phyloP scores from a whole-genome alignment of 345 rosid genomes.

The Citrus trifoliata region DNA sequence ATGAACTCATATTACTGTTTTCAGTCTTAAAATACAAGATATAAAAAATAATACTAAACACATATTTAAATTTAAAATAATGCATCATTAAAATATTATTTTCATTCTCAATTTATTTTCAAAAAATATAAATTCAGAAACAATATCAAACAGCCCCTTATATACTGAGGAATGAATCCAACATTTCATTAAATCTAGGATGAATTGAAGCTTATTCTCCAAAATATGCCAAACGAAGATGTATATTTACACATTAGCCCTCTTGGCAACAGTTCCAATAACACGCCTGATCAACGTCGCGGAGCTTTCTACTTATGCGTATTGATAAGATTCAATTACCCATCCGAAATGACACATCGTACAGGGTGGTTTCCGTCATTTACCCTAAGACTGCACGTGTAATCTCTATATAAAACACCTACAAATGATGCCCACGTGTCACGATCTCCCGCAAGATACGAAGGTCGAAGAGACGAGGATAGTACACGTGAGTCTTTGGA shows the following conservation, averaged over 20 bases:
- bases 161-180: too few species aligned
- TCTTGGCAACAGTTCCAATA: neutral
- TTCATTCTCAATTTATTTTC: too few species aligned
- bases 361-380: neutral
- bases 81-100: too few species aligned
- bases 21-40: rapidly evolving
- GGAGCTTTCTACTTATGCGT: neutral
- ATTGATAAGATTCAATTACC: neutral
- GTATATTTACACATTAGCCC: neutral
- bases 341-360: neutral
- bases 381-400: neutral
- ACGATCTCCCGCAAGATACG: neutral
- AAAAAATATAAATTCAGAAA: too few species aligned
- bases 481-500: neutral
- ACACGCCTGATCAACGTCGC: too few species aligned
- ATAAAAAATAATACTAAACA: too few species aligned
- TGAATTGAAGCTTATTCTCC: too few species aligned
- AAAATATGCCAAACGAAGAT: neutral
- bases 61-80: too few species aligned
- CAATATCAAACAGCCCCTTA: too few species aligned
- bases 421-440: neutral
- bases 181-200: too few species aligned
- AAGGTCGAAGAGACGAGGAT: neutral
- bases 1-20: too few species aligned
- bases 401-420: neutral